Conservation (phyloP, 1,284 basidiomycete species). For the Agaricales sp. region DNA sequence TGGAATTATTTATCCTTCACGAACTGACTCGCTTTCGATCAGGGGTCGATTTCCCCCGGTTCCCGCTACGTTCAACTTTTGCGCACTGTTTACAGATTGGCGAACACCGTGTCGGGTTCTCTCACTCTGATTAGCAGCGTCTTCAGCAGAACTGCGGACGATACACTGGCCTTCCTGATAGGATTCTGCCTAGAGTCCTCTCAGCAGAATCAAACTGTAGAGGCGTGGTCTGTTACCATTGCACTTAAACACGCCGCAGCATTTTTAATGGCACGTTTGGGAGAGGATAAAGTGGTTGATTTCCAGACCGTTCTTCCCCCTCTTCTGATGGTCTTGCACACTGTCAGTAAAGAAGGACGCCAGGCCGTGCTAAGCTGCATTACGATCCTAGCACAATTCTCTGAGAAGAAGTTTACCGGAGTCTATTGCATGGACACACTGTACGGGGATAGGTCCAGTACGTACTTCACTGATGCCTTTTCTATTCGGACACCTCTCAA, state of each 20-base stretch:
- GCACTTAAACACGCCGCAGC: conserved; percentile 62
- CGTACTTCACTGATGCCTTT: conserved; percentile 17
- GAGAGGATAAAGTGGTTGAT: conserved; percentile 46
- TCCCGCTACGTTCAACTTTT: conserved; percentile 43
- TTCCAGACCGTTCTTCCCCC: conserved; percentile 85
- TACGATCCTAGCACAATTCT: conserved; percentile 30
- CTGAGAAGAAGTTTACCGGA: conserved; percentile 33
- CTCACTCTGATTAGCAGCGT: conserved; percentile 52
- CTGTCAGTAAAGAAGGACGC: conserved; percentile 44
- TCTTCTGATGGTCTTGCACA: conserved; percentile 58
- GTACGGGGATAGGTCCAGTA: conserved; percentile 65
- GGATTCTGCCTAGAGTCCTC: conserved; percentile 44
- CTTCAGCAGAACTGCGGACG: conserved; percentile 61
- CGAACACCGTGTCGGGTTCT: conserved; percentile 38
- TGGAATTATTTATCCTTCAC: conserved; percentile 4
- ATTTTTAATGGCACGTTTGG: conserved; percentile 64
- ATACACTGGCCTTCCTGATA: conserved; percentile 74
- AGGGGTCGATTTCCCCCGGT: conserved; percentile 15
- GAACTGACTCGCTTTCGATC: conserved; percentile 10
- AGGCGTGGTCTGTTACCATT: conserved; percentile 23
- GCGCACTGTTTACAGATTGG: conserved; percentile 52
- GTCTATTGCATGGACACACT: conserved; percentile 80
- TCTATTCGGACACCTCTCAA: conserved; percentile 8
- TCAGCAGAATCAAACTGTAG: conserved; percentile 13
- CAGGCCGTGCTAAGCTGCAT: conserved; percentile 60